Evolutionary conservation across 106 monocot species (phyloP), one percentile per base, ranked within the genome.

Genomic region (Agapanthus africanus): DNA sequence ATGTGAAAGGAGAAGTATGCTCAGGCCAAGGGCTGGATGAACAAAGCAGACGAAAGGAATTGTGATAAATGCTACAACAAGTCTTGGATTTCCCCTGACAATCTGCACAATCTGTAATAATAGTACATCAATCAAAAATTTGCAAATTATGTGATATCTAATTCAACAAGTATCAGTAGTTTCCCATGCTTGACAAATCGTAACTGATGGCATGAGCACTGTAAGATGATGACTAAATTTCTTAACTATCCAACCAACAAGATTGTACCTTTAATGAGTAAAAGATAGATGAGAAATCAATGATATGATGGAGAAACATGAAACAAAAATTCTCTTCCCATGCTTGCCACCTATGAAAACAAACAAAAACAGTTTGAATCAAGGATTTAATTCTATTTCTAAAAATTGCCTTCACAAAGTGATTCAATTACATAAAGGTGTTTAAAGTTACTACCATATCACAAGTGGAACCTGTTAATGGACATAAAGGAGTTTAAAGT

Each of bases 21-120:
- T 70, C 71, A 99, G 73, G 42, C 97, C 97, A 44, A 92, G 63
- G 5, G 92, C 89, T 76, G 97, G 97, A 77, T 99, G 97, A 67
- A 92, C 83, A 67, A 99, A 99, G 70, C 80, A 87, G 63, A 87
- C 84, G 23, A 92, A 51, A 59, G 81, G 86, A 59, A 89, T 76
- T 71, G 92, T 57, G 46, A 85, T 57, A 70, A 84, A 75, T 65
- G 86, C 86, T 51, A 92, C 80, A 71, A 90, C 71, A 11, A 90
- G 30, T 72, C 77, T 78, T 73, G 87, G 79, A 37, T 76, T 87
- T 34, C 75, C 77, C 71, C 74, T 77, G 35, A 92, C 63, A 37
- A 87, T 84, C 77, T 84, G 83, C 70, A 92, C 59, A 56, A 93
- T 73, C 97, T 99, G 80, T 79, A 37, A 67, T 37, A 67, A 59